Base-by-base conservation (phyloP, 2,329 filamentous ascomycete genomes). In the Fusarium poae region DNA sequence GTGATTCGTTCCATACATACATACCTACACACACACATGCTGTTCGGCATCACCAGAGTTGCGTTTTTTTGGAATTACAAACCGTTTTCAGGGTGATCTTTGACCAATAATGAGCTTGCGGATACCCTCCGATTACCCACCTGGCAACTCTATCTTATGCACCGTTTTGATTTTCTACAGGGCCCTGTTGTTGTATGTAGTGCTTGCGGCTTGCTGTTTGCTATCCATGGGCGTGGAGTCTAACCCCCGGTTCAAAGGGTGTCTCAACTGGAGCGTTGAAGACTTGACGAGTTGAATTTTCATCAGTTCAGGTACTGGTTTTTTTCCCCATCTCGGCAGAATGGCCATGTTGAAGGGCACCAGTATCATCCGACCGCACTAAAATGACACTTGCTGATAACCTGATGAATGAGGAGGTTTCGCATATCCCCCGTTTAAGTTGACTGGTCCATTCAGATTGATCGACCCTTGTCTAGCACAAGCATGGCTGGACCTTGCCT, bases 61-160 rank as follows among this genome's bases (percentile, higher is more conserved):
- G 53, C 67, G 45, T 50, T 39, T 50, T 39, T 50, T 57, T 34
- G 27, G 50, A 57, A 23, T 50, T 34, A 39, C 44, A 40, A 50
- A 30, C 43, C 40, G 29, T 27, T 42, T 42, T 40, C 42, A 44
- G 9, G 32, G 6, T 32, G 29, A 25, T 11, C 13, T 37, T 35
- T 11, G 32, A 11, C 67, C 62, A 70, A 70, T 63, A 21, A 64
- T 13, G 7, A 29, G 37, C 23, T 43, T 67, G 46, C 67, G 67
- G 67, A 39, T 39, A 21, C 21, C 35, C 45, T 70, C 67, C 67
- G 62, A 39, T 45, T 27, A 40, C 40, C 50, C 48, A 49, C 29
- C 37, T 52, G n/a, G 35, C 52, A 61, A 70, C 48, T 72, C 62
- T 69, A 70, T 65, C 50, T 63, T 44, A 50, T 50, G 23, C 34